These are phyloP conservation scores for Fusarium sp. DNA, from an alignment of 2,329 filamentous ascomycete genomes.

Conservation along the genomic window DNA sequence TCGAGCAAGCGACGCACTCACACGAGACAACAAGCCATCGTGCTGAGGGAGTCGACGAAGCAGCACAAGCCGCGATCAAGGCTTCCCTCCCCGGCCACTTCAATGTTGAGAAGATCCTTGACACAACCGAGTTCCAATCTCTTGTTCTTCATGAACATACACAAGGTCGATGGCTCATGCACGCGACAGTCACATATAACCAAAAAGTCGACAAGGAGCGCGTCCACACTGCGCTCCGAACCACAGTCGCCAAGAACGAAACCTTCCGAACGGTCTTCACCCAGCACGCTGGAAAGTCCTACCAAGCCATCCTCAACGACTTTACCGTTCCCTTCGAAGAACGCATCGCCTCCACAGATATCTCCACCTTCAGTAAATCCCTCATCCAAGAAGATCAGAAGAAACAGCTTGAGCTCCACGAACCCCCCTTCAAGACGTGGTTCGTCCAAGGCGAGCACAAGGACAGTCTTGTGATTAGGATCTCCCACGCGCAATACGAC, in stretches of 20 bases:
- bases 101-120: neutral
- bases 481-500: neutral
- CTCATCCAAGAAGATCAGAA: neutral
- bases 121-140: neutral
- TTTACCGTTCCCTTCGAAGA: neutral
- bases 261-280: neutral
- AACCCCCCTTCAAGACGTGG: neutral
- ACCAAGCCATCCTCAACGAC: neutral
- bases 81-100: fast-evolving
- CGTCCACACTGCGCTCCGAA: neutral
- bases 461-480: neutral
- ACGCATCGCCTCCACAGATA: fast-evolving
- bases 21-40: neutral
- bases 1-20: fast-evolving
- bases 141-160: neutral
- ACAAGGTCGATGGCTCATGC: neutral
- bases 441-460: neutral
- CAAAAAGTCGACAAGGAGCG: neutral
- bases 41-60: neutral
- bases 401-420: neutral
- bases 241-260: neutral
- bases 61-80: neutral
- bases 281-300: neutral
- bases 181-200: neutral
- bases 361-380: neutral